Evolutionary conservation across 345 rosid species (phyloP).

Genomic region (Cardiospermum halicacabum): DNA sequence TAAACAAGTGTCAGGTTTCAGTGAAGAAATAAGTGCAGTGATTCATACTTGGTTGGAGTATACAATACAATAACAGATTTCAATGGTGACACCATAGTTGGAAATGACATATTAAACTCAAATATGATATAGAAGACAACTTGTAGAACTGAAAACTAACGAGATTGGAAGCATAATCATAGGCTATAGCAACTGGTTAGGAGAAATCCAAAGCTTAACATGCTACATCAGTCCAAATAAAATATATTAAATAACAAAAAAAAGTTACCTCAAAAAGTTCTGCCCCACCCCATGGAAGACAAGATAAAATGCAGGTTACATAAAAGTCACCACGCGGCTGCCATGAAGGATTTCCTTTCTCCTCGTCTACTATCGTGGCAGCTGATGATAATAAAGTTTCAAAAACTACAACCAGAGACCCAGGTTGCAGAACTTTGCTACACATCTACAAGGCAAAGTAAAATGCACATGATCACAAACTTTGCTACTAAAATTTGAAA

Average conservation of each 20-base stretch:
- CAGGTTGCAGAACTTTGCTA: conserved; percentile 93
- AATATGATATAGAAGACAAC: too few relatives aligned
- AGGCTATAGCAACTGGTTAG: background rate
- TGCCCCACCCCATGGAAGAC: conserved; percentile 98
- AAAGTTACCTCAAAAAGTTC: conserved; percentile 82
- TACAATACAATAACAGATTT: background rate
- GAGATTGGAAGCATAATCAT: background rate
- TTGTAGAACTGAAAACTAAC: background rate
- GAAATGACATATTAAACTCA: background rate
- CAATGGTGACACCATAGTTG: background rate
- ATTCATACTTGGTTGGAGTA: background rate
- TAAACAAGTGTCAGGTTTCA: background rate
- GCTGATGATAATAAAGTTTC: conserved; percentile 91
- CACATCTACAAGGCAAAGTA: conserved; percentile 54
- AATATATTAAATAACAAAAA: conserved; percentile 3
- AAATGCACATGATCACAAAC: background rate
- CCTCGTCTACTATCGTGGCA: conserved; percentile 94
- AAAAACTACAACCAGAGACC: conserved; percentile 74
- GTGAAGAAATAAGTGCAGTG: background rate
- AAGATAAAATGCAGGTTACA: conserved; percentile 81
- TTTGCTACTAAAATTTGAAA: background rate
- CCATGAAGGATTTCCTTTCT: conserved; percentile 97
- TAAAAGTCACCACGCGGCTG: conserved; percentile 94
- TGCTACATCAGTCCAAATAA: conserved; percentile 11
- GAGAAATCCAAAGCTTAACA: conserved; percentile 10